A percentile compares a stretch with the other conserved stretches of the same genome.
Conservation (phyloP, 192 early-diverging fungal genomes). For the Podila minutissima region DNA sequence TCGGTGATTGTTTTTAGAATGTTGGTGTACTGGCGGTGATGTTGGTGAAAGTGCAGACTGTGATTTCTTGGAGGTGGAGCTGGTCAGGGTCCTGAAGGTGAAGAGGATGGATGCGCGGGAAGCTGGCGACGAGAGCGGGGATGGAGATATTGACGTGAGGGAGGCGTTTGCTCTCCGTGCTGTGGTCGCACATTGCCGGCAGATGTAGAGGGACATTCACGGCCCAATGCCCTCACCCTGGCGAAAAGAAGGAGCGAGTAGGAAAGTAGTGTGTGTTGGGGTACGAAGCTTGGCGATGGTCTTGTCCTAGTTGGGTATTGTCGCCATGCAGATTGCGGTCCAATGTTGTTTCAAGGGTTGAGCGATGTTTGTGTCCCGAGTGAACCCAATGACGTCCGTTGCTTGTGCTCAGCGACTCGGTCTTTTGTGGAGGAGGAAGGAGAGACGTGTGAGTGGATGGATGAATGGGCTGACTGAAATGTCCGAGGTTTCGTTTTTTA, state of each 20-base stretch:
- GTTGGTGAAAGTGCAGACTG: background rate
- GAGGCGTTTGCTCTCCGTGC: constrained; percentile 7
- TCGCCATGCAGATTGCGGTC: background rate
- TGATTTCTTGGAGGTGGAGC: background rate
- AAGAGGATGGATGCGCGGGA: background rate
- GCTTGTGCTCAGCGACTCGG: no score
- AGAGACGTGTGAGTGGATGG: background rate
- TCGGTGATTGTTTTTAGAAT: no score
- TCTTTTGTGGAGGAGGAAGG: no score
- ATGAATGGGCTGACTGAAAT: background rate
- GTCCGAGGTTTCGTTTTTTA: no score
- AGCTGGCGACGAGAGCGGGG: background rate
- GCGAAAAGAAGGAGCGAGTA: background rate
- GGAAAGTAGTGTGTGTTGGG: no score
- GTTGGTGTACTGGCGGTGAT: background rate
- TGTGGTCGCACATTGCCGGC: constrained; percentile 32
- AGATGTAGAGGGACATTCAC: constrained; percentile 42
- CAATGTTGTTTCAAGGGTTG: background rate
- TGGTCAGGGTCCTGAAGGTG: no score
- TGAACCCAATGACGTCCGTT: no score
- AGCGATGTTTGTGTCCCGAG: background rate
- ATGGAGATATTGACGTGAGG: background rate
- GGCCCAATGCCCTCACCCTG: background rate
- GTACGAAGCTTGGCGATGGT: no score
- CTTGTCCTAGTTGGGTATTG: background rate